Evolutionary conservation across 169 alveolate species (phyloP).

Genomic region (Ichthyophthirius multifiliis): DNA sequence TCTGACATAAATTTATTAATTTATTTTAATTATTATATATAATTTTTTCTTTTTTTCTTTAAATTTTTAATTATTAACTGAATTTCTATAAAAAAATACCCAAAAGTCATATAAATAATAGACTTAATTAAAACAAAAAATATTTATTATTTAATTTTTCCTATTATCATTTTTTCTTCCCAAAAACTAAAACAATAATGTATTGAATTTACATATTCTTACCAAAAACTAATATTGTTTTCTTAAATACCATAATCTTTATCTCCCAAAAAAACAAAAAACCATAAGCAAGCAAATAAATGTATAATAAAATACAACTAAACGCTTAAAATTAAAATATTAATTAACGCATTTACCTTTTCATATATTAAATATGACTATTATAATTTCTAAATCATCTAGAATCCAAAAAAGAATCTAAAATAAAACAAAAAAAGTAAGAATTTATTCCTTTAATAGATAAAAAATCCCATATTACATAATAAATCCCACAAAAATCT

Average conservation of each 20-base stretch:
- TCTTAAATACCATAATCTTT: not conserved
- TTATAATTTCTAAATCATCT: not conserved
- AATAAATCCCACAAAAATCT: not conserved
- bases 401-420: not conserved
- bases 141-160: too few species aligned
- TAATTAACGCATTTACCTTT: not conserved
- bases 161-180: not conserved
- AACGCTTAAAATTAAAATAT: not conserved
- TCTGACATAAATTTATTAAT: not conserved
- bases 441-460: not conserved
- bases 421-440: not conserved
- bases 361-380: not conserved
- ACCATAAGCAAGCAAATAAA: conserved; percentile 1
- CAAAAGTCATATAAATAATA: not conserved
- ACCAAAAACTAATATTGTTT: not conserved
- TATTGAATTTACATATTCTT: not conserved
- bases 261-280: not conserved
- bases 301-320: not conserved
- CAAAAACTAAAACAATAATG: not conserved
- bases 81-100: not conserved
- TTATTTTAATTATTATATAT: not conserved
- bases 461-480: not conserved
- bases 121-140: not conserved
- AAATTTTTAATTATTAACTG: not conserved
- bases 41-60: not conserved